These are phyloP conservation scores for Colletotrichum scovillei DNA, from an alignment of 2,329 filamentous ascomycete species.

Conservation along the genomic window DNA sequence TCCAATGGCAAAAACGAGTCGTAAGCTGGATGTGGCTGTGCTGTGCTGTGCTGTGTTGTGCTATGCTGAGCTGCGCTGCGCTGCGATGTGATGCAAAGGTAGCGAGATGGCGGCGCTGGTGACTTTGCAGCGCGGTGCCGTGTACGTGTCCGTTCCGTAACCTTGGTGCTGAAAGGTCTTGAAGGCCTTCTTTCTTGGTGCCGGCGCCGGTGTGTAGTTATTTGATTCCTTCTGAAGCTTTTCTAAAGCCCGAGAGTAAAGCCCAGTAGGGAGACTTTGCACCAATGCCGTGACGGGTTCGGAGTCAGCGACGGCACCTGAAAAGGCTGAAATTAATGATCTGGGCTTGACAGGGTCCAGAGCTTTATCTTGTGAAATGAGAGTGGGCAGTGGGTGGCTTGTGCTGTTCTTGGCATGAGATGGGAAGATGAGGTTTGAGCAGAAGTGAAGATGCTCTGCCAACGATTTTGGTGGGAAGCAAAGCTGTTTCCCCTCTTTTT, in stretches of 20 bases:
- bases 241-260: neutral
- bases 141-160: neutral
- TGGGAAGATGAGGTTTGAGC: neutral
- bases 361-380: slow-evolving; percentile 2
- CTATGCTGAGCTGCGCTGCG: slow-evolving; percentile 12
- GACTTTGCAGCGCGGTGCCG: neutral
- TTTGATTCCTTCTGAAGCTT: neutral
- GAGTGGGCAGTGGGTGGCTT: slow-evolving; percentile 9
- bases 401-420: slow-evolving; percentile 11
- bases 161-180: neutral
- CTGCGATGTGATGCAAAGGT: neutral
- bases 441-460: neutral
- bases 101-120: neutral
- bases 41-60: slow-evolving; percentile 1
- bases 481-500: neutral
- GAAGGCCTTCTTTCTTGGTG: neutral
- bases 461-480: neutral
- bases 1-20: slow-evolving; percentile 34
- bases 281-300: neutral
- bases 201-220: neutral
- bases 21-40: slow-evolving; percentile 33
- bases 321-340: neutral
- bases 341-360: neutral
- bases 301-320: slow-evolving; percentile 15
- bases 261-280: neutral